phyloP scores from a whole-genome alignment of 805 yeast genomes.

The Wickerhamiella nectarea region DNA sequence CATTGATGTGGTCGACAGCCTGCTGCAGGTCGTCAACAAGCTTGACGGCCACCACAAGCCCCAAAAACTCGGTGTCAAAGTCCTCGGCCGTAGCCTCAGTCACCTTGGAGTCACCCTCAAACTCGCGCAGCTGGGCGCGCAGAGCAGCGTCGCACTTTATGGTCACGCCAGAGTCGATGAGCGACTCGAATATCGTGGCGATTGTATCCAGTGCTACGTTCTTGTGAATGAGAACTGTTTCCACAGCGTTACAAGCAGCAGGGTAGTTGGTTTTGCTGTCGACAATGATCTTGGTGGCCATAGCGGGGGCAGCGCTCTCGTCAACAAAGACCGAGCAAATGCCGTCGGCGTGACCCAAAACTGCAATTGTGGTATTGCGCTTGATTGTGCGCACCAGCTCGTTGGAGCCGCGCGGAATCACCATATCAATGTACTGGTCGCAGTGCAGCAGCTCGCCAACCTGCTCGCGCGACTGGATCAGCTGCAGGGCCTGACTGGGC shows the following conservation, averaged over 20 bases:
- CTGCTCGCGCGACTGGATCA: constrained; percentile 79
- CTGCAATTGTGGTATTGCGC: constrained; percentile 83
- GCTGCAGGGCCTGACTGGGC: constrained; percentile 70
- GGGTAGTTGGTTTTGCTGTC: constrained; percentile 95
- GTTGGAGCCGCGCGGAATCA: constrained; percentile 96
- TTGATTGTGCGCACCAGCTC: constrained; percentile 79
- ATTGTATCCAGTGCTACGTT: constrained; percentile 28
- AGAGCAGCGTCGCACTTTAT: constrained; percentile 36
- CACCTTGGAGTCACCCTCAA: constrained; percentile 18
- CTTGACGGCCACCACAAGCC: constrained; percentile 68
- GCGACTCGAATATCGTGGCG: constrained; percentile 24
- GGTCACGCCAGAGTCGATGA: constrained; percentile 56
- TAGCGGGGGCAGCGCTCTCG: constrained; percentile 56
- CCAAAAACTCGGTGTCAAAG: constrained; percentile 71
- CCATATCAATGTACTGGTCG: constrained; percentile 84
- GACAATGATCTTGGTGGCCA: constrained; percentile 60
- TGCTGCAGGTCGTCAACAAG: constrained; percentile 43
- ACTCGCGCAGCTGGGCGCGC: constrained; percentile 34
- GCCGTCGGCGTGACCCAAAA: constrained; percentile 97
- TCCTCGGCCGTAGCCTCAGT: constrained; percentile 43
- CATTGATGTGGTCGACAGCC: constrained; percentile 78
- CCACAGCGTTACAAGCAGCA: constrained; percentile 98
- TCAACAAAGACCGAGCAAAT: constrained; percentile 82
- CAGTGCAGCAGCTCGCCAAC: constrained; percentile 73
- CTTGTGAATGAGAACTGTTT: constrained; percentile 55